A percentile compares a stretch with the other conserved stretches of the same genome.
Evolutionary conservation across 352 stramenopile species (phyloP).

Genomic region (Pythium scleroteichum): DNA sequence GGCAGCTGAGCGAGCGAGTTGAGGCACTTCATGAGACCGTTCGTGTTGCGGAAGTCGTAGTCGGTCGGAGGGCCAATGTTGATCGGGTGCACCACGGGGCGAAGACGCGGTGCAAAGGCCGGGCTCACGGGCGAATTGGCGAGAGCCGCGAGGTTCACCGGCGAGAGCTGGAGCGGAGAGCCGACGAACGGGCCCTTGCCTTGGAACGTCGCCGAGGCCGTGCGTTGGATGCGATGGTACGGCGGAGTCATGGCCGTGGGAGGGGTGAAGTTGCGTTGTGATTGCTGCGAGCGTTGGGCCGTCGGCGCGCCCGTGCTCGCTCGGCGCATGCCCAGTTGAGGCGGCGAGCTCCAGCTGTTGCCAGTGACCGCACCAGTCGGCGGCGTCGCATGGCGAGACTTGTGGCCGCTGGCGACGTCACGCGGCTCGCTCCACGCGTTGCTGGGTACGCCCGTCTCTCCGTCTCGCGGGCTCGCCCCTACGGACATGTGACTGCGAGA

Average conservation of each 20-base stretch:
- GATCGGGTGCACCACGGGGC: conserved; percentile 56
- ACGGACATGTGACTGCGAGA: conserved; percentile 7
- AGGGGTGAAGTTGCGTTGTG: conserved; percentile 7
- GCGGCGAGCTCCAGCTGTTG: conserved; percentile 19
- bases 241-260: neutral
- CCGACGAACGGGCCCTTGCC: conserved; percentile 16
- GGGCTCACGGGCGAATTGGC: neutral
- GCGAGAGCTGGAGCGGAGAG: conserved; percentile 25
- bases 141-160: conserved; percentile 25
- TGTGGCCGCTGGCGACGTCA: conserved; percentile 15
- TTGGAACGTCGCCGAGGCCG: neutral
- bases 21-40: conserved; percentile 79
- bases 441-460: conserved; percentile 1
- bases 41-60: conserved; percentile 82
- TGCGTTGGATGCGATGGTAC: conserved; percentile 3
- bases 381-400: conserved; percentile 17
- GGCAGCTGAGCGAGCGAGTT: conserved; percentile 64
- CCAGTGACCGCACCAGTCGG: neutral
- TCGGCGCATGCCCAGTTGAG: neutral
- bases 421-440: conserved; percentile 17
- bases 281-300: neutral
- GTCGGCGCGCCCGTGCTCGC: neutral
- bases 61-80: conserved; percentile 60
- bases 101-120: conserved; percentile 34
- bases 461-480: conserved; percentile 20